These are phyloP conservation scores for Cyclotella atomus DNA, from an alignment of 108 stramenopile genomes.

Conservation along the genomic window DNA sequence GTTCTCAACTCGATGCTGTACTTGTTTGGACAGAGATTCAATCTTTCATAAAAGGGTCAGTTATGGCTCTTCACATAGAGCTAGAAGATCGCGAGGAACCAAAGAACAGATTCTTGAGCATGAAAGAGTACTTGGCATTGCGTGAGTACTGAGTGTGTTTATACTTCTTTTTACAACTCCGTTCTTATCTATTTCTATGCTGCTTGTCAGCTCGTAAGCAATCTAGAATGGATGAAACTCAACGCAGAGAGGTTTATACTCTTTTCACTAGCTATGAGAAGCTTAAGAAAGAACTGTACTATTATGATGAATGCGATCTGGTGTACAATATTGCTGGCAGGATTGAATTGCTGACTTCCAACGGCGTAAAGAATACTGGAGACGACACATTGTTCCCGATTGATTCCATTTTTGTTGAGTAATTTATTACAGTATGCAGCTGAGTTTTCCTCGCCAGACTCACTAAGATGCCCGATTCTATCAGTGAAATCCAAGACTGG, in stretches of 20 bases:
- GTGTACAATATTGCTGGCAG: slow-evolving; percentile 55
- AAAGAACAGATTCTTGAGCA: slow-evolving; percentile 40
- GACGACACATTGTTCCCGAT: slow-evolving; percentile 19
- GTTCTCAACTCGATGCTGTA: slow-evolving; percentile 25
- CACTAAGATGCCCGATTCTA: background rate
- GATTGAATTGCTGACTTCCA: slow-evolving; percentile 8
- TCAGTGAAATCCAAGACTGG: slow-evolving; percentile 50
- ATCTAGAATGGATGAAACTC: slow-evolving; percentile 46
- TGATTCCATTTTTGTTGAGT: slow-evolving; percentile 44
- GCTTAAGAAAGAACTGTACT: slow-evolving; percentile 36
- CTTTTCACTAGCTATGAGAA: slow-evolving; percentile 44
- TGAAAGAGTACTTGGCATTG: slow-evolving; percentile 48
- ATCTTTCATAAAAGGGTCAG: slow-evolving; percentile 49
- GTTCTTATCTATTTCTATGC: background rate
- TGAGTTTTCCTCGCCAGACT: background rate
- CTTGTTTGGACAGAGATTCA: slow-evolving; percentile 51
- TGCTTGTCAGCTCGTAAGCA: slow-evolving; percentile 27
- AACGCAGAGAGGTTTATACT: slow-evolving; percentile 34
- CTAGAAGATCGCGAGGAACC: background rate
- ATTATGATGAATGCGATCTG: slow-evolving; percentile 49
- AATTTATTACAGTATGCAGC: background rate
- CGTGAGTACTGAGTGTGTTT: background rate
- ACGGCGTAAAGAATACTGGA: background rate
- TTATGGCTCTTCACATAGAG: slow-evolving; percentile 36
- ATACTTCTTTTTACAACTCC: background rate